Percentiles rank a stretch among this genome's conserved stretches.
These are phyloP conservation scores for Penicillium olsonii DNA, from an alignment of 2,329 filamentous ascomycete species.

Conservation along the genomic window DNA sequence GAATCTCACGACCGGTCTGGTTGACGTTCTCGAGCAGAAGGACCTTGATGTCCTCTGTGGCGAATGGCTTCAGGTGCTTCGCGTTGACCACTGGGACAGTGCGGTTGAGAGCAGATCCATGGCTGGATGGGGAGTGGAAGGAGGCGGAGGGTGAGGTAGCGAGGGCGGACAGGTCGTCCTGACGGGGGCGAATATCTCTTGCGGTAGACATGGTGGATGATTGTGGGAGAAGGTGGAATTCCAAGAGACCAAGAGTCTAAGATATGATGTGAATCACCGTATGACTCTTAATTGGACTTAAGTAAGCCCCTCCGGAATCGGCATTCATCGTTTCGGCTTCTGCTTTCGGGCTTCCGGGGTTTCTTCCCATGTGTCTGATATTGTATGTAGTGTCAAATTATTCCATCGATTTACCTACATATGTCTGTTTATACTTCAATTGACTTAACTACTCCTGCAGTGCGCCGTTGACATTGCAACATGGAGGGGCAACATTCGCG, in stretches of 20 bases:
- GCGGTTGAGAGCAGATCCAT: constrained; percentile 50
- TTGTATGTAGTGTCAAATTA: neutral
- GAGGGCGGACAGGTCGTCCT: constrained; percentile 52
- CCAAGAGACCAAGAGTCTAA: constrained; percentile 1
- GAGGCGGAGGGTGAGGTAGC: constrained; percentile 74
- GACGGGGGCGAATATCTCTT: constrained; percentile 36
- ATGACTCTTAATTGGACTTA: constrained; percentile 17
- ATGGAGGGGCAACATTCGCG: constrained; percentile 8
- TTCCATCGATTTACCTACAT: neutral
- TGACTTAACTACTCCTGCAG: neutral
- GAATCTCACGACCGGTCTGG: constrained; percentile 78
- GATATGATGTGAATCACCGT: constrained; percentile 9
- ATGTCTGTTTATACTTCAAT: no score
- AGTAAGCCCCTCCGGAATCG: constrained; percentile 26
- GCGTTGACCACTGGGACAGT: constrained; percentile 47
- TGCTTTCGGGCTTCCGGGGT: neutral
- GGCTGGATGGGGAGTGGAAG: constrained; percentile 73
- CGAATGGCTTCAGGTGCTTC: constrained; percentile 92
- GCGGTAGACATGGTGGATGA: constrained; percentile 31
- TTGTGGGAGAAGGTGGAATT: constrained; percentile 1
- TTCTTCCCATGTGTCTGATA: neutral
- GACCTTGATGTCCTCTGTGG: constrained; percentile 95
- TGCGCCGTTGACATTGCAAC: neutral
- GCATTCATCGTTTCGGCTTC: neutral
- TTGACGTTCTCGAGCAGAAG: constrained; percentile 96